phyloP scores from a whole-genome alignment of 179 eudicot species.

The Silene noctiflora region DNA sequence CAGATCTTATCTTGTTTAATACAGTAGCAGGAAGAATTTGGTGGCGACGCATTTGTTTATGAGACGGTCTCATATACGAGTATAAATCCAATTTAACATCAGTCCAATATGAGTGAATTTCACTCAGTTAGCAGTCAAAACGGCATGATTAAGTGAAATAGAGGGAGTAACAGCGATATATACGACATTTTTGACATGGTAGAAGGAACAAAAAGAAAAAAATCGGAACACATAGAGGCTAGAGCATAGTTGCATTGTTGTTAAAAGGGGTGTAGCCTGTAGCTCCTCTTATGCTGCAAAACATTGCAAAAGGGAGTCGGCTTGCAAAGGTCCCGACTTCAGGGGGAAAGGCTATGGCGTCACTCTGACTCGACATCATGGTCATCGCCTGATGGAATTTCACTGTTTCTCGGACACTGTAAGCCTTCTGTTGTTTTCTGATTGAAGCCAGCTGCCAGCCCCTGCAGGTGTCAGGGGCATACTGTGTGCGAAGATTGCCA shows the following conservation, averaged over 20 bases:
- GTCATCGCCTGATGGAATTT: constrained; percentile 49
- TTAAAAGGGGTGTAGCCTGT: too few relatives aligned
- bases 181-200: too few relatives aligned
- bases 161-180: too few relatives aligned
- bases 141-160: too few relatives aligned
- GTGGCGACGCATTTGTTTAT: background rate
- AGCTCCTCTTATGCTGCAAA: constrained; percentile 40
- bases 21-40: background rate
- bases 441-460: constrained; percentile 14
- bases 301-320: constrained; percentile 35
- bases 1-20: background rate
- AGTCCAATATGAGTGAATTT: too few relatives aligned
- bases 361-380: constrained; percentile 48
- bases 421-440: constrained; percentile 45
- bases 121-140: too few relatives aligned
- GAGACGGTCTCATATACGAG: background rate
- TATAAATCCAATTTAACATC: too few relatives aligned
- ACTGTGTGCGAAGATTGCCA: constrained; percentile 62
- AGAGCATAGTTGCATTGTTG: too few relatives aligned
- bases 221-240: too few relatives aligned
- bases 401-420: constrained; percentile 40
- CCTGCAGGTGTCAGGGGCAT: background rate
- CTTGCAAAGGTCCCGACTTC: background rate
- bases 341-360: constrained; percentile 18
- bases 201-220: too few relatives aligned